These are phyloP conservation scores for Trichoderma cornu-damae DNA, from an alignment of 2,329 filamentous ascomycete species.

Conservation along the genomic window DNA sequence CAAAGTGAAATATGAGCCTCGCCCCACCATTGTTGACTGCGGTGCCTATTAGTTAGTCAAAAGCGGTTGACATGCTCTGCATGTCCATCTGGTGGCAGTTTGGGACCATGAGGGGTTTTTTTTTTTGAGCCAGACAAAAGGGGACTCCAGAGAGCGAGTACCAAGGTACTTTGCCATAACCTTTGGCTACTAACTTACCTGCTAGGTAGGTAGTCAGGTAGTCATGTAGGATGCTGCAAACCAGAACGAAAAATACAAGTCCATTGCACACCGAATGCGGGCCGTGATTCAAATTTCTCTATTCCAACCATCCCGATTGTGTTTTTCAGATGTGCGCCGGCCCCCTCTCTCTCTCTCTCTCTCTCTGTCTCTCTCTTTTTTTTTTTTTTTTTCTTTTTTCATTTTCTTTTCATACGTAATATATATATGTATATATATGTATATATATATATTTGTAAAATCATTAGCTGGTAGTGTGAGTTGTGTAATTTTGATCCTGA, in stretches of 20 bases:
- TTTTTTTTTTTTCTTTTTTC: too few relatives aligned
- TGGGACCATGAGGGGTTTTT: not conserved
- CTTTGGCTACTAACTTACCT: too few relatives aligned
- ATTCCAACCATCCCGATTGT: too few relatives aligned
- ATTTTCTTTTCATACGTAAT: too few relatives aligned
- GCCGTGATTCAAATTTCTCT: not conserved
- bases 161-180: slow-evolving; percentile 2
- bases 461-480: not conserved
- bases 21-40: slow-evolving; percentile 53
- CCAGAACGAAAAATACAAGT: slow-evolving; percentile 9
- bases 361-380: too few relatives aligned
- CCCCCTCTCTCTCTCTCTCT: too few relatives aligned
- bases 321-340: too few relatives aligned
- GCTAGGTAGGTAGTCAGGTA: too few relatives aligned
- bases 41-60: slow-evolving; percentile 44
- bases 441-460: too few relatives aligned
- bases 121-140: not conserved
- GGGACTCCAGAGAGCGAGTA: not conserved
- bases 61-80: slow-evolving; percentile 17
- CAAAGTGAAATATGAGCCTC: slow-evolving; percentile 50
- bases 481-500: not conserved
- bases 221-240: slow-evolving; percentile 9
- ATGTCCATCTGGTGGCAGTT: slow-evolving; percentile 18
- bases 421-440: too few relatives aligned
- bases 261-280: not conserved